A percentile compares a stretch with the other conserved stretches of the same genome.
phyloP scores from a whole-genome alignment of 768 basidiomycete genomes.

The Naematelia encephala region DNA sequence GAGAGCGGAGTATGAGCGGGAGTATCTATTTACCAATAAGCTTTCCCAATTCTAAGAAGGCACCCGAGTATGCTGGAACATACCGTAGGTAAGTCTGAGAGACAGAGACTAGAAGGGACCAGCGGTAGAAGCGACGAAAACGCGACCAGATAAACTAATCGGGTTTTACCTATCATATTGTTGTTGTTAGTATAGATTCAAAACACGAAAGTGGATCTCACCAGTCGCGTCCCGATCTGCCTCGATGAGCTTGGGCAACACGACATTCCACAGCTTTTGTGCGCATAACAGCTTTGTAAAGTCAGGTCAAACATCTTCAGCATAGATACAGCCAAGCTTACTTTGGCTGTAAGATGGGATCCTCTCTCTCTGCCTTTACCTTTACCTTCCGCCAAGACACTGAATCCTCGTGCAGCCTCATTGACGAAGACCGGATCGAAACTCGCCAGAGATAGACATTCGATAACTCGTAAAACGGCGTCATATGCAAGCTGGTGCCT shows the following conservation, averaged over 20 bases:
- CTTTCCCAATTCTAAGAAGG: neutral
- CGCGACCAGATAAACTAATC: slow-evolving; percentile 75
- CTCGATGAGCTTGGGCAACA: slow-evolving; percentile 70
- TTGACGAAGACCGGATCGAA: slow-evolving; percentile 62
- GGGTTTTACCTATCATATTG: slow-evolving; percentile 12
- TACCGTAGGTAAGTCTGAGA: slow-evolving; percentile 59
- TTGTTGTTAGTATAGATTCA: neutral
- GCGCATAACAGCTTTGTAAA: slow-evolving; percentile 53
- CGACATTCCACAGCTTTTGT: slow-evolving; percentile 61
- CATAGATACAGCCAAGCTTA: too few species aligned
- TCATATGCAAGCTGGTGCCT: slow-evolving; percentile 61
- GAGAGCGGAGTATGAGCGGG: slow-evolving; percentile 78
- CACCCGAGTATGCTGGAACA: too few species aligned
- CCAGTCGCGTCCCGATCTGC: slow-evolving; percentile 62
- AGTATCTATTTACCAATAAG: slow-evolving; percentile 62
- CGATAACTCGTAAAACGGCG: slow-evolving; percentile 66
- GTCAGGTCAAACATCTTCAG: slow-evolving; percentile 4
- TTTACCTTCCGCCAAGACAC: slow-evolving; percentile 59
- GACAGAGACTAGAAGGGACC: slow-evolving; percentile 71
- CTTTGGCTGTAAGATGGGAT: slow-evolving; percentile 75
- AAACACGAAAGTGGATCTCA: slow-evolving; percentile 50
- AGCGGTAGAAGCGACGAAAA: slow-evolving; percentile 75
- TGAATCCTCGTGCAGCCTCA: slow-evolving; percentile 73
- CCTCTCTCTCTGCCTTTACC: slow-evolving; percentile 70
- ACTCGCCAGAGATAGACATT: slow-evolving; percentile 57